Evolutionary conservation across 1,139 yeast species (phyloP).

Genomic region (Geotrichum australiense): DNA sequence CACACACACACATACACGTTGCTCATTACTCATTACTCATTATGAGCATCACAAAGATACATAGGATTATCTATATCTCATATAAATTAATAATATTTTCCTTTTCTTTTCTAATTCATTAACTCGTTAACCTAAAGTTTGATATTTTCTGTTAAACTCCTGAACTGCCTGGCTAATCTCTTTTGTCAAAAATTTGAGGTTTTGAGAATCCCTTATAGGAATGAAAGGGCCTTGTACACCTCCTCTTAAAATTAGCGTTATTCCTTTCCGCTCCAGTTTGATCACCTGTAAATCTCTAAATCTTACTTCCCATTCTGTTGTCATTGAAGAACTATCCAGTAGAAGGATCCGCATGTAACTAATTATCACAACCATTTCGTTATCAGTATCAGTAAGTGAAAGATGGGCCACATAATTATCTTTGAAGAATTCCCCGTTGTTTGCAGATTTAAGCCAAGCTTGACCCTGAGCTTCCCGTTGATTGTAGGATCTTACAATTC

Average conservation of each 20-base stretch:
- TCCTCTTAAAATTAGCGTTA: conserved; percentile 56
- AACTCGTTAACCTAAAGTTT: conserved; percentile 23
- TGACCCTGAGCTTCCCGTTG: conserved; percentile 90
- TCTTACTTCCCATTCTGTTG: conserved; percentile 57
- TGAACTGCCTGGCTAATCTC: conserved; percentile 75
- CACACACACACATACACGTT: too few relatives aligned
- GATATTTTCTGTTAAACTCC: conserved; percentile 49
- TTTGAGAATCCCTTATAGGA: conserved; percentile 65
- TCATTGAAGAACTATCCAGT: conserved; percentile 56
- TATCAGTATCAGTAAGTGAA: conserved; percentile 60
- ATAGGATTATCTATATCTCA: neutral
- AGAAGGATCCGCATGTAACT: conserved; percentile 67
- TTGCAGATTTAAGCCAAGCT: conserved; percentile 76
- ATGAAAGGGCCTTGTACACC: conserved; percentile 65
- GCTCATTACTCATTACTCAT: neutral
- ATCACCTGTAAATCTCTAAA: conserved; percentile 61
- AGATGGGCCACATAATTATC: conserved; percentile 84
- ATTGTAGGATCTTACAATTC: conserved; percentile 67
- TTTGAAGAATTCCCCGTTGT: conserved; percentile 66
- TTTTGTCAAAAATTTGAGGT: conserved; percentile 60
- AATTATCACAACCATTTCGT: conserved; percentile 64
- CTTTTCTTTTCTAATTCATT: neutral
- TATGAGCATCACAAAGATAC: neutral
- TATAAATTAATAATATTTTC: neutral
- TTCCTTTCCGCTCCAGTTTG: conserved; percentile 73